Base-by-base conservation (phyloP, 73 alveolate genomes). In the Uronychia binucleata region DNA sequence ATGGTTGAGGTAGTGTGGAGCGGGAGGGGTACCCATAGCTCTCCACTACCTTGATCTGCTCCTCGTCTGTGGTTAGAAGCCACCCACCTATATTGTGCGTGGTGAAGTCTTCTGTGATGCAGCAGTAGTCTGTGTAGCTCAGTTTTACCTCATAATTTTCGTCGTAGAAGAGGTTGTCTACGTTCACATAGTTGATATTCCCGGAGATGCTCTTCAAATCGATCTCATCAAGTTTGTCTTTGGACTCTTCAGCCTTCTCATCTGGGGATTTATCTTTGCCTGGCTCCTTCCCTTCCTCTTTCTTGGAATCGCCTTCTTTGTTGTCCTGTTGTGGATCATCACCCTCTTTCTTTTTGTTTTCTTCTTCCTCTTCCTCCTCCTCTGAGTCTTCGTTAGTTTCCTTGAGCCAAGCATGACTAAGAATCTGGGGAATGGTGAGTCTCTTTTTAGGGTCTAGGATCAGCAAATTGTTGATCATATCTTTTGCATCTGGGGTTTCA, bases 331-430 rank as follows among this genome's bases (percentile, higher is more conserved):
- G 78, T 83, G 19, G 19, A 67, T 28, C 78, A 26, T 67, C 78
- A 5, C 78, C 78, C 32, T 67, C 78, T 67, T 11, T 26, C 74
- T 57, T 14, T 26, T 57, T 26, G 27, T 57, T 57, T 14, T 57
- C 26, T 26, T 57, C 74, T 57, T 57, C 74, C 11, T 67, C 78
- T 67, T 67, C 19, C 30, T 67, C 78, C 30, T 67, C 78, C 19
- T 67, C 78, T 5, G 33, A 26, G 33, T 67, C 78, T 67, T 67
- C 78, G 30, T 67, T 67, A 13, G 78, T 67, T n/a, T 67, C 78
- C 30, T 67, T 89, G 85, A 94, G 89, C 98, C 98, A 95, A 27
- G 91, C 93, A 93, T 95, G 98, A 34, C 89, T 86, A 19, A 95
- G 88, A 1, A 93, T 90, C 76, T 95, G 89, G 32, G 93, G 96